Percentiles rank a stretch among this genome's conserved stretches.
Evolutionary conservation across 2,329 filamentous ascomycete species (phyloP).

Genomic region (Chaetomium strumarium): DNA sequence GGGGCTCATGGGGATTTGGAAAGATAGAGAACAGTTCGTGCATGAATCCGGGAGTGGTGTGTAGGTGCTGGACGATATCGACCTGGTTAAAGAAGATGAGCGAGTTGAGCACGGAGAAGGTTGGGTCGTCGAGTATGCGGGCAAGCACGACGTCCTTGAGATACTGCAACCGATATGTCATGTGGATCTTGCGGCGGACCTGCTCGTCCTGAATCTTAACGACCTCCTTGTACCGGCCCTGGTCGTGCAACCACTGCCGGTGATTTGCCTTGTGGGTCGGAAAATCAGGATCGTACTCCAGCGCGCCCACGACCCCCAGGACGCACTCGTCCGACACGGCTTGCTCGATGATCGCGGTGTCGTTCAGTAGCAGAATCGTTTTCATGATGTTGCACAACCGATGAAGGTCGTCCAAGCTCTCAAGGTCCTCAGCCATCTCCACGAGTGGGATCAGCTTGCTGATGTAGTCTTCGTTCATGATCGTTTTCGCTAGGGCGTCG

Average conservation of each 20-base stretch:
- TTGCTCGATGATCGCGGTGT: slow-evolving; percentile 89
- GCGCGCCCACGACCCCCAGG: slow-evolving; percentile 84
- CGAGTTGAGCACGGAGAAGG: slow-evolving; percentile 94
- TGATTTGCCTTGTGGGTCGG: slow-evolving; percentile 97
- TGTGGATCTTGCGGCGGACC: slow-evolving; percentile 87
- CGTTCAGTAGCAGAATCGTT: slow-evolving; percentile 87
- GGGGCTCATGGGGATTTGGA: slow-evolving; percentile 54
- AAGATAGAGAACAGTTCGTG: slow-evolving; percentile 87
- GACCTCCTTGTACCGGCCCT: slow-evolving; percentile 91
- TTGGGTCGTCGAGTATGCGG: slow-evolving; percentile 92
- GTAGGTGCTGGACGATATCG: slow-evolving; percentile 93
- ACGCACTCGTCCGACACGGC: slow-evolving; percentile 87
- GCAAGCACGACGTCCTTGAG: slow-evolving; percentile 97
- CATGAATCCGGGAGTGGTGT: slow-evolving; percentile 70
- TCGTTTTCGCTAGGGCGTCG: slow-evolving; percentile 80
- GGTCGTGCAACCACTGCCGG: slow-evolving; percentile 81
- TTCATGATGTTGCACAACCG: slow-evolving; percentile 98
- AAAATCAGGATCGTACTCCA: slow-evolving; percentile 98
- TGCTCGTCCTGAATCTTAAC: slow-evolving; percentile 79
- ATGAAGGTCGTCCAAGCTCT: slow-evolving; percentile 81
- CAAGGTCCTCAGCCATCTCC: slow-evolving; percentile 82
- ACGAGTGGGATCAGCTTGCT: slow-evolving; percentile 80
- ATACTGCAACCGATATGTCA: slow-evolving; percentile 92
- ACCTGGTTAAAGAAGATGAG: slow-evolving; percentile 99
- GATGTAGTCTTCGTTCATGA: slow-evolving; percentile 82